phyloP scores from a whole-genome alignment of 768 basidiomycete genomes.

The Guyanaporus albipodus region DNA sequence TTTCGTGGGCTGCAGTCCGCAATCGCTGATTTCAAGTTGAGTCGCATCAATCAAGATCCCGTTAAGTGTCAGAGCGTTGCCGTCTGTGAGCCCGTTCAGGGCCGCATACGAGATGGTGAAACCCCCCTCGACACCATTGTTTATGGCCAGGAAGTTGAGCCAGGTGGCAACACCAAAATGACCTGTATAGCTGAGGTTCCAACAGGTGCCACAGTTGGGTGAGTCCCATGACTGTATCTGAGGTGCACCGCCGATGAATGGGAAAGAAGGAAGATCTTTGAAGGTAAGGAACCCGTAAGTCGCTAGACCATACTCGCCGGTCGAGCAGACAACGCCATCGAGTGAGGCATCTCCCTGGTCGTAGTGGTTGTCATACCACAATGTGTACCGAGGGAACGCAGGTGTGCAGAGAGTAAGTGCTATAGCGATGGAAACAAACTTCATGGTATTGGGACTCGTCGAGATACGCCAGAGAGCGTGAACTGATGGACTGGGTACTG shows the following conservation, averaged over 20 bases:
- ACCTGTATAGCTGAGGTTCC: constrained; percentile 47
- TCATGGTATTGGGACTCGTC: neutral
- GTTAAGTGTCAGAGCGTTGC: constrained; percentile 30
- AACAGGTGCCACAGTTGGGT: constrained; percentile 55
- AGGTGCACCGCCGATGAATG: constrained; percentile 53
- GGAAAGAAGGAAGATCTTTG: neutral
- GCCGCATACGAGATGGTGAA: constrained; percentile 36
- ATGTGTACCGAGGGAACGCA: neutral
- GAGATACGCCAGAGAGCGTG: too few relatives aligned
- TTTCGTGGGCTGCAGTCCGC: too few relatives aligned
- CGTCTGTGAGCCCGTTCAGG: constrained; percentile 35
- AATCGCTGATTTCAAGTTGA: too few relatives aligned
- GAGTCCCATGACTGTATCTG: constrained; percentile 52
- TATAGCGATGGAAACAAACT: neutral
- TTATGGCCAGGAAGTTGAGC: constrained; percentile 51
- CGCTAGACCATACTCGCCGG: constrained; percentile 40
- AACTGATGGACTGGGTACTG: too few relatives aligned
- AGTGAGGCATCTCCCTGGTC: constrained; percentile 31
- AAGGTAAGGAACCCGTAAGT: neutral
- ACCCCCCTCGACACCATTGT: constrained; percentile 37
- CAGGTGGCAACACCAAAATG: constrained; percentile 27
- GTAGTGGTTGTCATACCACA: too few relatives aligned
- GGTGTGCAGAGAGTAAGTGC: neutral
- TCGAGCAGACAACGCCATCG: constrained; percentile 44
- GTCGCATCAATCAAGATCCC: constrained; percentile 22